Evolutionary conservation across 2,329 filamentous ascomycete species (phyloP).

Genomic region (Xylaria sp.): DNA sequence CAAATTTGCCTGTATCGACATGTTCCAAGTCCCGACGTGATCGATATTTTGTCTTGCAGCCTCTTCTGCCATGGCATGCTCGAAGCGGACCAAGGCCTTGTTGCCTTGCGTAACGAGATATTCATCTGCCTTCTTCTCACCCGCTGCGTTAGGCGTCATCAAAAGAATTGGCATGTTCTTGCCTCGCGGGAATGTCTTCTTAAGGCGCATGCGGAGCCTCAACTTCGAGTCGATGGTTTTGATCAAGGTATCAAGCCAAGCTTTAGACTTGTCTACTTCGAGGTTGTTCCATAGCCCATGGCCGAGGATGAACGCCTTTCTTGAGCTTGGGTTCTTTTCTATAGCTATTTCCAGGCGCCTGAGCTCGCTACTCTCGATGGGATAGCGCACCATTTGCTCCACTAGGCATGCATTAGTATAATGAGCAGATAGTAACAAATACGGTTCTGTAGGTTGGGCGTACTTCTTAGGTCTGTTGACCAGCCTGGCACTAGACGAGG

Average conservation of each 20-base stretch:
- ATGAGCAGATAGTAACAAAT: neutral
- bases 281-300: conserved; percentile 62
- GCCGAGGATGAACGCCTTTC: conserved; percentile 58
- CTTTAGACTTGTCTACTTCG: conserved; percentile 54
- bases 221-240: conserved; percentile 46
- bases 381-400: conserved; percentile 58
- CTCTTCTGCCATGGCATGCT: conserved; percentile 54
- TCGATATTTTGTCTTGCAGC: conserved; percentile 54
- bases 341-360: conserved; percentile 53
- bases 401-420: conserved; percentile 44
- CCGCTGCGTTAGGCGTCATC: conserved; percentile 59
- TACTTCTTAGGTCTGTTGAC: conserved; percentile 47
- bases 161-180: conserved; percentile 48
- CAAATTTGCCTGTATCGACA: conserved; percentile 60
- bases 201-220: conserved; percentile 36
- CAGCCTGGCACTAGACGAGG: conserved; percentile 48
- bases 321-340: conserved; percentile 46
- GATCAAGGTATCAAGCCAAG: conserved; percentile 56
- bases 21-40: conserved; percentile 62
- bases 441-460: conserved; percentile 8
- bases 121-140: conserved; percentile 58
- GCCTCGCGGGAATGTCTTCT: conserved; percentile 25
- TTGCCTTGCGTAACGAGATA: conserved; percentile 60
- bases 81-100: conserved; percentile 59
- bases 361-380: conserved; percentile 56